Evolutionary conservation across 305 asterid species (phyloP).

Genomic region (Rubia balearica): DNA sequence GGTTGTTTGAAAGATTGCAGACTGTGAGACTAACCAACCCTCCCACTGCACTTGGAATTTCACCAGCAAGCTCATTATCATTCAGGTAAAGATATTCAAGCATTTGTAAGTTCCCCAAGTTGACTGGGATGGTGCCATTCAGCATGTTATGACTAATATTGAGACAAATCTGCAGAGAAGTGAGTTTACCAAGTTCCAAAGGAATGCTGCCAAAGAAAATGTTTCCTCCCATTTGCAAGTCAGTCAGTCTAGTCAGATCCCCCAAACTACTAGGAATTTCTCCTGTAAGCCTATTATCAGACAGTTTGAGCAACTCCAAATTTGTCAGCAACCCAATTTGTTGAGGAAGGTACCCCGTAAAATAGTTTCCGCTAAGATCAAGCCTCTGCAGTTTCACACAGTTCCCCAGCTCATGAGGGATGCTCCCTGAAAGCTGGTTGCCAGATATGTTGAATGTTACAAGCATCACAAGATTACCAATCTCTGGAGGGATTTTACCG

Average conservation of each 20-base stretch:
- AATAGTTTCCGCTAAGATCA: conserved; percentile 68
- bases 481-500: conserved; percentile 64
- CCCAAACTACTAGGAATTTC: conserved; percentile 61
- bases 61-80: conserved; percentile 64
- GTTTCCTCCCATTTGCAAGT: conserved; percentile 83
- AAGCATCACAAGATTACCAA: conserved; percentile 66
- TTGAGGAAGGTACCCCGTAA: conserved; percentile 51
- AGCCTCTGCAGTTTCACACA: conserved; percentile 76
- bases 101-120: conserved; percentile 69
- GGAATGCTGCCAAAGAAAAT: conserved; percentile 61
- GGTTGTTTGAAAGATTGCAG: conserved; percentile 79
- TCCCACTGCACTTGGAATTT: conserved; percentile 64
- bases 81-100: conserved; percentile 71
- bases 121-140: conserved; percentile 54
- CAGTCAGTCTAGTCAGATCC: conserved; percentile 55
- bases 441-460: conserved; percentile 73
- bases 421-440: conserved; percentile 45
- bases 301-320: conserved; percentile 61
- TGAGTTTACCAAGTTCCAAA: conserved; percentile 56
- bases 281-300: conserved; percentile 60
- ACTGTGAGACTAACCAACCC: conserved; percentile 55
- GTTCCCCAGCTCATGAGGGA: conserved; percentile 64
- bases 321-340: conserved; percentile 63
- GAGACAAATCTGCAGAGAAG: conserved; percentile 68
- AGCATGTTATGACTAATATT: conserved; percentile 66